phyloP scores from a whole-genome alignment of 2,329 filamentous ascomycete genomes.

The Epichloe gansuensis region DNA sequence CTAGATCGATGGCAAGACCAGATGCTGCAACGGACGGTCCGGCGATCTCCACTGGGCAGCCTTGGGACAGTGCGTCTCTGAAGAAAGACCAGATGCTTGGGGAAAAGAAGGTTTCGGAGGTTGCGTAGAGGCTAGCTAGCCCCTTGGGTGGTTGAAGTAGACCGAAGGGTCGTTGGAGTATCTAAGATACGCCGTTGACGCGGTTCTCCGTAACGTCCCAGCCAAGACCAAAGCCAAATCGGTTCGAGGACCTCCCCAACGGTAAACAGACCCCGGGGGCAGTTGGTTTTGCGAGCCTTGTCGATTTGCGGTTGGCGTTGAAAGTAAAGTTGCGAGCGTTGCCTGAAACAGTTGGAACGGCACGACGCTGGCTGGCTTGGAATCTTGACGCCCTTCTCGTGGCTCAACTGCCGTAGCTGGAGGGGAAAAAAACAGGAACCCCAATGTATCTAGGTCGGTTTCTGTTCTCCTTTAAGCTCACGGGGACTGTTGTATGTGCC shows the following conservation, averaged over 20 bases:
- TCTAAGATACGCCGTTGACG: not conserved
- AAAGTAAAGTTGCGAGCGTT: not conserved
- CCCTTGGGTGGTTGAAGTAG: not conserved
- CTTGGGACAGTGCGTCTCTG: constrained; percentile 2
- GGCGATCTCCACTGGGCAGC: constrained; percentile 8
- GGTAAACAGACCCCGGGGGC: not conserved
- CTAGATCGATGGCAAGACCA: constrained; percentile 8
- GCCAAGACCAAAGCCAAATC: not conserved
- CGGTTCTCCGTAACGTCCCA: not conserved
- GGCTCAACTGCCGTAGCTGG: not conserved
- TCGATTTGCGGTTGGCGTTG: not conserved
- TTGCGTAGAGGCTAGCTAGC: constrained; percentile 4
- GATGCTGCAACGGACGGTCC: constrained; percentile 8
- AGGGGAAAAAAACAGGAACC: not conserved
- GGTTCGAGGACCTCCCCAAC: not conserved
- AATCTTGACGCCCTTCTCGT: not conserved
- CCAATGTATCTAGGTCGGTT: not conserved
- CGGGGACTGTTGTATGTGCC: not conserved
- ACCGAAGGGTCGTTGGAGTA: not conserved
- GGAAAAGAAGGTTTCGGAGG: constrained; percentile 2
- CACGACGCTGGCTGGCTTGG: not conserved
- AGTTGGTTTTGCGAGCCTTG: not conserved
- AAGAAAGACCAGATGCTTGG: not conserved
- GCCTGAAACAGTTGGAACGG: not conserved
- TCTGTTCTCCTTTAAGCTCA: not conserved